Conservation (phyloP, 192 early-diverging fungal genomes). For the Pilobolus umbonatus region DNA sequence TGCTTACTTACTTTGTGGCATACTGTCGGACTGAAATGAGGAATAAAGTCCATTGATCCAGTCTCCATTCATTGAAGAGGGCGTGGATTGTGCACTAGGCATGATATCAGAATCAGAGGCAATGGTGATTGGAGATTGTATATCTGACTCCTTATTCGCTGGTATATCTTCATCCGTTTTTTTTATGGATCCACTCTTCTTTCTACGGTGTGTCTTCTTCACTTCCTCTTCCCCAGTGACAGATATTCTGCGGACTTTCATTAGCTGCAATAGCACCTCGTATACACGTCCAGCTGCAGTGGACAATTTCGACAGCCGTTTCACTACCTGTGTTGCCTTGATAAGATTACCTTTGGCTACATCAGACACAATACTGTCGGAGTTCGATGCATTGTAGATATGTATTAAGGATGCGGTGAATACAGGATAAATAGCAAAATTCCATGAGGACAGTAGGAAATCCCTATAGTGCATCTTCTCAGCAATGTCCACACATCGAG, state of each 20-base stretch:
- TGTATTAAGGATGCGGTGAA: conserved; percentile 33
- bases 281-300: conserved; percentile 12
- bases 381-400: conserved; percentile 22
- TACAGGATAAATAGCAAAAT: conserved; percentile 34
- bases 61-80: conserved; percentile 21
- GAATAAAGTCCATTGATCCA: conserved; percentile 32
- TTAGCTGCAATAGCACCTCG: conserved; percentile 14
- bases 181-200: not conserved
- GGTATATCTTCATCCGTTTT: not conserved
- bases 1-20: not conserved
- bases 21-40: conserved; percentile 6
- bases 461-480: conserved; percentile 34
- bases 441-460: conserved; percentile 30
- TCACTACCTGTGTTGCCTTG: conserved; percentile 19
- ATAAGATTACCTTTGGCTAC: conserved; percentile 22
- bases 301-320: conserved; percentile 23
- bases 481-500: conserved; percentile 28
- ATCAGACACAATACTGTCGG: conserved; percentile 16
- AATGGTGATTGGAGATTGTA: not conserved
- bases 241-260: conserved; percentile 14
- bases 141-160: not conserved
- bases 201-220: not conserved
- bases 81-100: conserved; percentile 6
- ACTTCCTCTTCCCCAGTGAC: not conserved
- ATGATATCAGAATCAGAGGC: conserved; percentile 2